These are phyloP conservation scores for Penicillium sp. DNA, from an alignment of 2,329 filamentous ascomycete genomes.

Conservation along the genomic window DNA sequence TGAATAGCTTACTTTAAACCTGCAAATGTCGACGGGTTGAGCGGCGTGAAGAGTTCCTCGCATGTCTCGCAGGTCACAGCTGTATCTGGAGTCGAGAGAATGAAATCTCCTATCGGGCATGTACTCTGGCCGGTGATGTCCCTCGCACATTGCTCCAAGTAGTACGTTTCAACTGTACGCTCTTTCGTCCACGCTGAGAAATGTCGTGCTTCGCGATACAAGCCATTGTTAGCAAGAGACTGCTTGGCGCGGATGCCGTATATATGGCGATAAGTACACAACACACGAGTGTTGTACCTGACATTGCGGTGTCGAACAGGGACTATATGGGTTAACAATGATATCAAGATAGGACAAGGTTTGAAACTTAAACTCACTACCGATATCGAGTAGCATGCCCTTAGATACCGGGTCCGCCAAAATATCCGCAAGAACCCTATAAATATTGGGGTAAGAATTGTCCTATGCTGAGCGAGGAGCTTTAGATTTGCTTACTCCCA, in stretches of 20 bases:
- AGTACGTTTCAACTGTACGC: constrained; percentile 55
- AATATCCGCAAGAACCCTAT: background rate
- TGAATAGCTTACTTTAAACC: background rate
- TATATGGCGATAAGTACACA: constrained; percentile 61
- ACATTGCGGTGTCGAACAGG: constrained; percentile 50
- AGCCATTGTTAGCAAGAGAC: constrained; percentile 65
- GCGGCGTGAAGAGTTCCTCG: constrained; percentile 60
- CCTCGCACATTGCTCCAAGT: constrained; percentile 53
- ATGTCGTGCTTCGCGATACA: constrained; percentile 43
- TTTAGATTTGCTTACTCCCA: background rate
- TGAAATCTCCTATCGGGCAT: constrained; percentile 58
- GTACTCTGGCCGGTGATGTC: constrained; percentile 41
- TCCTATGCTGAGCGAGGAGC: background rate
- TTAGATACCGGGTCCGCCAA: background rate
- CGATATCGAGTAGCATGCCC: constrained; percentile 9
- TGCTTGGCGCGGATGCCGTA: constrained; percentile 65
- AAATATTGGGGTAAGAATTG: background rate
- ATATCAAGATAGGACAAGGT: background rate
- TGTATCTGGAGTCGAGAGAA: constrained; percentile 59
- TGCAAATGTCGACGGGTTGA: constrained; percentile 20
- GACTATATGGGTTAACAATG: background rate
- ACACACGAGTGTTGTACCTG: constrained; percentile 48
- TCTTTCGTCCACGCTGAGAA: constrained; percentile 60
- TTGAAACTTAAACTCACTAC: background rate
- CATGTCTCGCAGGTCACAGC: constrained; percentile 42